Evolutionary conservation across 306 rosid genomes (phyloP).

Genomic region (Quercus dentata): DNA sequence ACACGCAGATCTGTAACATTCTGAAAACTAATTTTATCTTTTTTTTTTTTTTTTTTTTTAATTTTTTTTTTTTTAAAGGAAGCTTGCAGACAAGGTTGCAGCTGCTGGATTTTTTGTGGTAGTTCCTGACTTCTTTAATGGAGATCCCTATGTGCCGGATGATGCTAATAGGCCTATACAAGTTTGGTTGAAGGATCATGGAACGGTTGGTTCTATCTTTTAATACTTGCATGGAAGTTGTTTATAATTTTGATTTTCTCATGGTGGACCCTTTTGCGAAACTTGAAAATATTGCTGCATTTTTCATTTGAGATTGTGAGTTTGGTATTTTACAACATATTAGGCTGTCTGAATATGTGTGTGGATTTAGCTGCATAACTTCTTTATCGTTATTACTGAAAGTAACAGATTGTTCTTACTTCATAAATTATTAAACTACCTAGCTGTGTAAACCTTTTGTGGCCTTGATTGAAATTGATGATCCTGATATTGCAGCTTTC

Average conservation of each 20-base stretch:
- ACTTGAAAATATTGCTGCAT: no score
- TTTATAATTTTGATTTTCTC: neutral
- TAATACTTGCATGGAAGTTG: neutral
- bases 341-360: neutral
- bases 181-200: conserved; percentile 61
- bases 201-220: conserved; percentile 46
- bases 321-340: no score
- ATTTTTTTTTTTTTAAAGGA: conserved; percentile 37
- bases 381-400: neutral
- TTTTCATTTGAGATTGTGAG: no score
- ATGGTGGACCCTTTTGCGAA: no score
- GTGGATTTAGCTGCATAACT: neutral
- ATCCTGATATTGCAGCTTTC: neutral
- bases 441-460: neutral
- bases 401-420: neutral
- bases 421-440: neutral
- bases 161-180: conserved; percentile 30
- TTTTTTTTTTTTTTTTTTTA: no score
- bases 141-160: conserved; percentile 51
- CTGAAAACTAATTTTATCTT: conserved; percentile 11
- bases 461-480: neutral
- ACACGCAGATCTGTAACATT: neutral
- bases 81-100: conserved; percentile 78
- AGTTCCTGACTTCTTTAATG: conserved; percentile 60
- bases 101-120: conserved; percentile 73